phyloP scores from a whole-genome alignment of 257 asterid species.

The Euphrasia confusa region DNA sequence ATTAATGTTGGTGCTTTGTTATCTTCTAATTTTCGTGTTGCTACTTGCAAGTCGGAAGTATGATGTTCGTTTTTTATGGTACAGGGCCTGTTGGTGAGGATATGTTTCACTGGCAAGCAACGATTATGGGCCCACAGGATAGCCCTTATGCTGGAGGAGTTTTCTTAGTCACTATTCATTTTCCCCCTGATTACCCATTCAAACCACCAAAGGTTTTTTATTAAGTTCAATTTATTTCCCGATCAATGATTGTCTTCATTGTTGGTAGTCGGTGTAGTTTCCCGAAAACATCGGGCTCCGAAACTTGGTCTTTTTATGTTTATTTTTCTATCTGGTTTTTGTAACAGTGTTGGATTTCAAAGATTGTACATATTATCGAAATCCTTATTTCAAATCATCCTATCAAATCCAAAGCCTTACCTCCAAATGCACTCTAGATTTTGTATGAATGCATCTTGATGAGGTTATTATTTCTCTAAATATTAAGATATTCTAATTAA shows the following conservation, averaged over 20 bases:
- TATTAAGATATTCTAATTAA: background rate
- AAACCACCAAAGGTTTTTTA: slow-evolving; percentile 58
- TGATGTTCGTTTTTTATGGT: slow-evolving; percentile 17
- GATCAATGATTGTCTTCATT: background rate
- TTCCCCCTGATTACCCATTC: slow-evolving; percentile 70
- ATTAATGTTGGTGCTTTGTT: background rate
- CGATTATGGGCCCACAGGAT: slow-evolving; percentile 71
- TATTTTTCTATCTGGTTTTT: no score
- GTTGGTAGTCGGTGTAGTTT: background rate
- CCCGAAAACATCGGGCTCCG: background rate
- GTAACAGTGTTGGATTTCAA: background rate
- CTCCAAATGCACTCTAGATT: background rate
- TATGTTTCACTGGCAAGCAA: slow-evolving; percentile 78
- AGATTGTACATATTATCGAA: background rate
- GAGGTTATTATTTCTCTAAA: slow-evolving; percentile 1
- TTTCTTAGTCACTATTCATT: slow-evolving; percentile 52
- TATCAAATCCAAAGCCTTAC: background rate
- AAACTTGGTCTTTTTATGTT: no score
- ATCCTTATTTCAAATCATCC: no score
- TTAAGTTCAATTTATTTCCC: background rate
- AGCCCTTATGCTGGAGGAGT: slow-evolving; percentile 72
- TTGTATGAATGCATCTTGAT: background rate
- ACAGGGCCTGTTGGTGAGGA: slow-evolving; percentile 76
- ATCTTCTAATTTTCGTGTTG: background rate
- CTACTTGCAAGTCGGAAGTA: slow-evolving; percentile 12